phyloP scores from a whole-genome alignment of 495 filamentous ascomycete genomes.

The Penicillium nucicola region DNA sequence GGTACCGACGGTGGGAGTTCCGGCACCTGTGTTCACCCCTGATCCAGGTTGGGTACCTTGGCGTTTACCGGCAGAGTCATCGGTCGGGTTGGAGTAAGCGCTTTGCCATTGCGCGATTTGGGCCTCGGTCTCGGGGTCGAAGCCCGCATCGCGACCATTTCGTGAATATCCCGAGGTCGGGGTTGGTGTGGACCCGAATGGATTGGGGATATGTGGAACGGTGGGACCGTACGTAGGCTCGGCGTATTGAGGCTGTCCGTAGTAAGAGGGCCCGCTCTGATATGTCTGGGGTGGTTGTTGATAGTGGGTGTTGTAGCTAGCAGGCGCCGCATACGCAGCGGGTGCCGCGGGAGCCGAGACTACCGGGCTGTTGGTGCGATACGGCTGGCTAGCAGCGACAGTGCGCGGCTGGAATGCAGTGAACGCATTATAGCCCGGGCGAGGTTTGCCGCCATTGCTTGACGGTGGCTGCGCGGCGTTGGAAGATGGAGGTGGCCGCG shows the following conservation, averaged over 20 bases:
- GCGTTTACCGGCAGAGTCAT: constrained; percentile 23
- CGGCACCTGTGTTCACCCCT: constrained; percentile 44
- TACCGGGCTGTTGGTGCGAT: constrained; percentile 39
- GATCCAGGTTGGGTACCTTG: constrained; percentile 24
- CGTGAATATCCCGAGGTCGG: constrained; percentile 33
- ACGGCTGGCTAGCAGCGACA: constrained; percentile 51
- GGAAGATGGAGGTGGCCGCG: constrained; percentile 72
- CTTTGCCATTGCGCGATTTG: constrained; percentile 97
- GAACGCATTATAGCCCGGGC: constrained; percentile 40
- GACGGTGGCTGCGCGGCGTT: constrained; percentile 47
- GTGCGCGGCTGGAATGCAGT: constrained; percentile 62
- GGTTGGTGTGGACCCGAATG: constrained; percentile 67
- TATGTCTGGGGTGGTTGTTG: constrained; percentile 35
- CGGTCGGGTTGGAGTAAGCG: constrained; percentile 62
- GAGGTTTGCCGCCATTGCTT: constrained; percentile 30
- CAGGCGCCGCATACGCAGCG: constrained; percentile 38
- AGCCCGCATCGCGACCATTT: constrained; percentile 35
- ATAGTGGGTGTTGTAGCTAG: constrained; percentile 36
- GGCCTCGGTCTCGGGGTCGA: constrained; percentile 85
- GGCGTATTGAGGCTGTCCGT: constrained; percentile 50
- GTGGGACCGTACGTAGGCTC: constrained; percentile 51
- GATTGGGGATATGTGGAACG: constrained; percentile 79
- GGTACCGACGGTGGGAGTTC: constrained; percentile 30
- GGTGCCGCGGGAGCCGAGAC: constrained; percentile 42
- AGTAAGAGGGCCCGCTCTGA: constrained; percentile 45